These are phyloP conservation scores for Williopsis jadinii DNA, from an alignment of 1,139 yeast genomes.

Conservation along the genomic window DNA sequence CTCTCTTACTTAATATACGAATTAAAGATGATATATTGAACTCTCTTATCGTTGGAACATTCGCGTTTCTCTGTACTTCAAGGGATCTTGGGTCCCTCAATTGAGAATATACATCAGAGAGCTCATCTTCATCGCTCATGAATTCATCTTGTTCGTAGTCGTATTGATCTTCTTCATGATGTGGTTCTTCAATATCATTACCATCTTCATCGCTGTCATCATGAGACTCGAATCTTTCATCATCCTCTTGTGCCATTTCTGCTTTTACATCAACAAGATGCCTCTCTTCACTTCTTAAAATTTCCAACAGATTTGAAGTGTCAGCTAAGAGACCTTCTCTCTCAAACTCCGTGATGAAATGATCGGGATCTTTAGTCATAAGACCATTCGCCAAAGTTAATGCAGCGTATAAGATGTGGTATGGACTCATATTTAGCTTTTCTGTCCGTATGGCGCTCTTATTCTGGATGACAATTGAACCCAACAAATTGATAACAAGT, in stretches of 20 bases:
- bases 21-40: constrained; percentile 3
- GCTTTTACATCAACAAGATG: constrained; percentile 1
- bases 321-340: constrained; percentile 71
- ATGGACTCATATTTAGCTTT: constrained; percentile 24
- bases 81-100: constrained; percentile 5
- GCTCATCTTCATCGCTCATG: constrained; percentile 7
- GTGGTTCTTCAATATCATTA: constrained; percentile 6
- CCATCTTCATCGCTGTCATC: constrained; percentile 5
- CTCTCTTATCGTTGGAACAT: constrained; percentile 4
- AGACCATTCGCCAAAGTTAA: constrained; percentile 43
- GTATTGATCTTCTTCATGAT: constrained; percentile 8
- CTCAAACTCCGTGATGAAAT: constrained; percentile 45
- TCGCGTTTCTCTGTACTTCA: not conserved
- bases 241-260: constrained; percentile 5
- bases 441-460: constrained; percentile 26
- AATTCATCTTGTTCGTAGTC: constrained; percentile 23
- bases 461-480: constrained; percentile 66
- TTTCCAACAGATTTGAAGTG: constrained; percentile 26
- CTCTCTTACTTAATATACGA: constrained; percentile 5
- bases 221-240: constrained; percentile 13
- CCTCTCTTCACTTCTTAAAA: constrained; percentile 18
- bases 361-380: constrained; percentile 37
- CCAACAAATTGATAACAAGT: constrained; percentile 43
- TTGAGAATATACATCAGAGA: constrained; percentile 11
- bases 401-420: constrained; percentile 44